Evolutionary conservation across 768 basidiomycete species (phyloP).

Genomic region (Filobasidium floriforme): DNA sequence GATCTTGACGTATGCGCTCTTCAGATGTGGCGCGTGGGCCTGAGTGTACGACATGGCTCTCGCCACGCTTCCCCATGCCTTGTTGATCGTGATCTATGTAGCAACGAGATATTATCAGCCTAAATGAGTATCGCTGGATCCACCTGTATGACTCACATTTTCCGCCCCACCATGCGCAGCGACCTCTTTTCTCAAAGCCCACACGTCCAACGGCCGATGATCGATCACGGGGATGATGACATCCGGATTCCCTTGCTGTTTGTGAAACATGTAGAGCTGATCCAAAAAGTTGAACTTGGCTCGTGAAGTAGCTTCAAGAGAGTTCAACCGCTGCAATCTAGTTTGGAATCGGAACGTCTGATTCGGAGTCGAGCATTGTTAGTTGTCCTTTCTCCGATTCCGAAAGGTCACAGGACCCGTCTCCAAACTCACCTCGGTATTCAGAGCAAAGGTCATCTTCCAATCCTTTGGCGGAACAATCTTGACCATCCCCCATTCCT

Average conservation of each 20-base stretch:
- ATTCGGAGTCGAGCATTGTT: neutral
- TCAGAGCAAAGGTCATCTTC: slow-evolving; percentile 92
- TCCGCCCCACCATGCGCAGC: slow-evolving; percentile 81
- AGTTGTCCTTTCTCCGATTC: neutral
- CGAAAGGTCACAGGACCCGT: neutral
- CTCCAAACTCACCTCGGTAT: slow-evolving; percentile 67
- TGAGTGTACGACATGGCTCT: slow-evolving; percentile 73
- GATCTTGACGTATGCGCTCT: slow-evolving; percentile 79
- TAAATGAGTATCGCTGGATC: neutral
- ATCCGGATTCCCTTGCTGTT: slow-evolving; percentile 83
- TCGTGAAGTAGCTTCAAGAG: slow-evolving; percentile 91
- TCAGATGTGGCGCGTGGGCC: slow-evolving; percentile 75
- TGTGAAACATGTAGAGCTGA: slow-evolving; percentile 91
- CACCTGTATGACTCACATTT: slow-evolving; percentile 52
- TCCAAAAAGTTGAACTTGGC: slow-evolving; percentile 96
- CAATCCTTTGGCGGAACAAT: slow-evolving; percentile 85
- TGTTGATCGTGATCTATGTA: slow-evolving; percentile 65
- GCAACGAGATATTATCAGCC: slow-evolving; percentile 28
- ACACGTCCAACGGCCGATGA: slow-evolving; percentile 84
- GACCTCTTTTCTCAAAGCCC: slow-evolving; percentile 86
- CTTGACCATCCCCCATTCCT: slow-evolving; percentile 84
- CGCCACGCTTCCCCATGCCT: slow-evolving; percentile 83
- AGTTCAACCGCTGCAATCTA: slow-evolving; percentile 85
- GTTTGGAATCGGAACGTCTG: slow-evolving; percentile 93
- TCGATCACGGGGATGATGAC: slow-evolving; percentile 91